Percentiles rank a stretch among this genome's conserved stretches.
phyloP scores from a whole-genome alignment of 1,284 basidiomycete genomes.

The Xerocomus nothofagi region DNA sequence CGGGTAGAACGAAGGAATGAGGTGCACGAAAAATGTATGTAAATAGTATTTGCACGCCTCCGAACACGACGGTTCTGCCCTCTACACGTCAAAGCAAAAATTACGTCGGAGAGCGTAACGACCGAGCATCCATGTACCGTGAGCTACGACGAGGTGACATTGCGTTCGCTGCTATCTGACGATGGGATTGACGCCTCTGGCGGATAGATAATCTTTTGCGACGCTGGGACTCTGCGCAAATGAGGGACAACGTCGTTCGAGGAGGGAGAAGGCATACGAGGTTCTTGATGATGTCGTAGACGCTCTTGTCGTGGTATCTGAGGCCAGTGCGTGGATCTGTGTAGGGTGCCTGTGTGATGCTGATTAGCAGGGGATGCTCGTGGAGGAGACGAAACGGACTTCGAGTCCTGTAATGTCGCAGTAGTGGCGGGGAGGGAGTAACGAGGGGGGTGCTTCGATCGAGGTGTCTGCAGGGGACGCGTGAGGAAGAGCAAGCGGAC shows the following conservation, averaged over 20 bases:
- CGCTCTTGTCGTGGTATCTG: constrained; percentile 83
- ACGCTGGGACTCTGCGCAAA: constrained; percentile 43
- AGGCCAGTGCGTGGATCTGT: constrained; percentile 82
- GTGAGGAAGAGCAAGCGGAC: background rate
- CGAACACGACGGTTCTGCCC: too few species aligned
- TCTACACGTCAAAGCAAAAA: too few species aligned
- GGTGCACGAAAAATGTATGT: too few species aligned
- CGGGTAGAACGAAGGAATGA: too few species aligned
- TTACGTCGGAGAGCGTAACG: too few species aligned
- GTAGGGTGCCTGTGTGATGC: constrained; percentile 64
- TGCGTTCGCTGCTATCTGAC: constrained; percentile 38
- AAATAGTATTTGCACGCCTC: too few species aligned
- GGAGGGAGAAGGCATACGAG: constrained; percentile 51
- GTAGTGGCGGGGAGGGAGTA: constrained; percentile 75
- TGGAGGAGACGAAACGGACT: constrained; percentile 39
- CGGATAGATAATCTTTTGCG: constrained; percentile 50
- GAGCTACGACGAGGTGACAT: too few species aligned
- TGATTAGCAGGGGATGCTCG: background rate
- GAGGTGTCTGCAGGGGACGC: constrained; percentile 56
- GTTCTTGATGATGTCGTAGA: constrained; percentile 80
- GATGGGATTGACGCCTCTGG: constrained; percentile 52
- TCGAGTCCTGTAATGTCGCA: constrained; percentile 89
- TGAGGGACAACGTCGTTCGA: too few species aligned
- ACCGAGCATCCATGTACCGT: too few species aligned
- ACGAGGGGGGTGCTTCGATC: constrained; percentile 83